Conservation (phyloP, 352 stramenopile genomes). For the Pythium graminicola region DNA sequence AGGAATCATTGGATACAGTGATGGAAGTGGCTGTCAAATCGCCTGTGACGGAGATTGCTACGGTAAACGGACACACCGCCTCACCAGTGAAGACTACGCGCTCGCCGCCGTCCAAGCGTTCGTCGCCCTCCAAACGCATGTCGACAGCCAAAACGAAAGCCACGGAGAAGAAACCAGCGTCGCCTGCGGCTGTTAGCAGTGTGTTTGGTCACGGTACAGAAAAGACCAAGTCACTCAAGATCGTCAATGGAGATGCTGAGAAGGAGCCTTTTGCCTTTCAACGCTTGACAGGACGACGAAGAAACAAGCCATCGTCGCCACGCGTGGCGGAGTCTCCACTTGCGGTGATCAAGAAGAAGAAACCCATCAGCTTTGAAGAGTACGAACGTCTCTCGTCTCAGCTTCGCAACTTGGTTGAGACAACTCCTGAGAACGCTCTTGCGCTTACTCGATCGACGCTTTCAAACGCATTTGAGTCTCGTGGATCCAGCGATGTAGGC, state of each 20-base stretch:
- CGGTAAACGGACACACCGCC: slow-evolving; percentile 9
- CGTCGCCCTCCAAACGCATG: slow-evolving; percentile 3
- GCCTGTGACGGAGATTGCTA: background rate
- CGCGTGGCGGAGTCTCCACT: slow-evolving; percentile 31
- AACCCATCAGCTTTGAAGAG: slow-evolving; percentile 70
- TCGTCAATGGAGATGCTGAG: slow-evolving; percentile 1
- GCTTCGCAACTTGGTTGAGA: slow-evolving; percentile 58
- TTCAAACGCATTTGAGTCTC: slow-evolving; percentile 23
- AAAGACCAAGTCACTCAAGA: slow-evolving; percentile 22
- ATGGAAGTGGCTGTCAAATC: slow-evolving; percentile 17
- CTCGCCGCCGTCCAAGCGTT: slow-evolving; percentile 16
- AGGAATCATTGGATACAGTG: slow-evolving; percentile 13
- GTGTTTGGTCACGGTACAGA: slow-evolving; percentile 14
- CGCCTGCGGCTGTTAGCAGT: background rate
- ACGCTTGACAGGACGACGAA: slow-evolving; percentile 16
- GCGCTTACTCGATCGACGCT: slow-evolving; percentile 52
- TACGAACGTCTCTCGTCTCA: slow-evolving; percentile 63
- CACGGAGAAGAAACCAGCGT: slow-evolving; percentile 5
- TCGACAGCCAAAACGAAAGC: slow-evolving; percentile 1
- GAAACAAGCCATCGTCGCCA: slow-evolving; percentile 23
- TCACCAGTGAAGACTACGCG: slow-evolving; percentile 11
- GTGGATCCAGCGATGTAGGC: background rate
- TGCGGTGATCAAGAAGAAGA: slow-evolving; percentile 66
- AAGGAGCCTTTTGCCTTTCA: slow-evolving; percentile 15
- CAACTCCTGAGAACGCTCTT: slow-evolving; percentile 48